Conservation (phyloP, 2,329 filamentous ascomycete genomes). For the Monosporascus cannonballus region DNA sequence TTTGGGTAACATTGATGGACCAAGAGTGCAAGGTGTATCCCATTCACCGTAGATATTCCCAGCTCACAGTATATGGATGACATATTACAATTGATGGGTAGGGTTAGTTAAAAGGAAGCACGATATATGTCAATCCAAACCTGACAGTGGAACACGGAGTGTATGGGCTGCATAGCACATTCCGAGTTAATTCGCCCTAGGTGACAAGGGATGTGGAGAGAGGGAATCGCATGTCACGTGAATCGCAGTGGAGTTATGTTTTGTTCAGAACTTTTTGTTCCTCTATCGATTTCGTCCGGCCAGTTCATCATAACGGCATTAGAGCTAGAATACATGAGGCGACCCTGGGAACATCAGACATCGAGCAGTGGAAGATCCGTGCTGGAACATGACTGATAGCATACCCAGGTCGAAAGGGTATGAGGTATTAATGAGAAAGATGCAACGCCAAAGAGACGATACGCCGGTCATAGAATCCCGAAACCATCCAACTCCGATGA, state of each 20-base stretch:
- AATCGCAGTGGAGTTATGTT: conserved; percentile 2
- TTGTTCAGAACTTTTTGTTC: conserved; percentile 14
- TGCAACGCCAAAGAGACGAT: conserved; percentile 20
- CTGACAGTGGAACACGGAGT: no score
- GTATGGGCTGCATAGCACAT: no score
- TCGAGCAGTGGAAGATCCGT: conserved; percentile 7
- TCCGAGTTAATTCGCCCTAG: no score
- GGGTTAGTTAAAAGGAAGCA: no score
- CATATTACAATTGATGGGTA: no score
- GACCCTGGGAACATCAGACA: conserved; percentile 11
- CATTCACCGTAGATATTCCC: no score
- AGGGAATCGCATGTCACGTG: not conserved
- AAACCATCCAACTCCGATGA: conserved; percentile 35
- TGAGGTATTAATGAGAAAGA: conserved; percentile 24
- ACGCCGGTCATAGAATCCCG: conserved; percentile 27
- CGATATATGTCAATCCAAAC: no score
- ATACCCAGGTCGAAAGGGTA: conserved; percentile 20
- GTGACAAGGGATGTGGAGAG: no score
- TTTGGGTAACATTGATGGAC: no score
- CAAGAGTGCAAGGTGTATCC: no score
- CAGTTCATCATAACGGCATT: conserved; percentile 26
- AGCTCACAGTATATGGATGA: no score
- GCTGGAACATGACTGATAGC: conserved; percentile 4
- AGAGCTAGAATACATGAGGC: conserved; percentile 26
- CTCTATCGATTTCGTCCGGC: conserved; percentile 24